Percentiles rank a stretch among this genome's conserved stretches.
phyloP scores from a whole-genome alignment of 306 rosid genomes.

The Sesbania bispinosa region DNA sequence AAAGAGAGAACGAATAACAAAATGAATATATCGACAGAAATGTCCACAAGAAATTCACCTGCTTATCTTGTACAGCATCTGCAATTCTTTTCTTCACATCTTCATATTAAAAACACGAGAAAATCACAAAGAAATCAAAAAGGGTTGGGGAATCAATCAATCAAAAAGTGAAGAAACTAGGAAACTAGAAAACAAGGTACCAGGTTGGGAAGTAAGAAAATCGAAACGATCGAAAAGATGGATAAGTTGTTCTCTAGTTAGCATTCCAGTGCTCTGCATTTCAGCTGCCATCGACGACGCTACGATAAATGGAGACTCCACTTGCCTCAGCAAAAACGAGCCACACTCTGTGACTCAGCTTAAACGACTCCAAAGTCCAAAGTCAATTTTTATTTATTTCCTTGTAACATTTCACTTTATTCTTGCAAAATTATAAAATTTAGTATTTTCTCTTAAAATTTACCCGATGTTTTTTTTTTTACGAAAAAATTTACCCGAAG shows the following conservation, averaged over 20 bases:
- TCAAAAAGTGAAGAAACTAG: neutral
- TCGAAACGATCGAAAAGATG: constrained; percentile 71
- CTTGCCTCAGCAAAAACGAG: neutral
- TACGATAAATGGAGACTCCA: too few species aligned
- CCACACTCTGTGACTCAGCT: too few species aligned
- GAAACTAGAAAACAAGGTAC: constrained; percentile 21
- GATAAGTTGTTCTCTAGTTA: constrained; percentile 55
- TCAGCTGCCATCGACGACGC: constrained; percentile 22
- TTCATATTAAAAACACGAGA: constrained; percentile 12
- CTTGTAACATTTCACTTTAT: too few species aligned
- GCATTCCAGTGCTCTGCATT: constrained; percentile 36
- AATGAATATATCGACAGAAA: neutral
- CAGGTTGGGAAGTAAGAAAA: constrained; percentile 63
- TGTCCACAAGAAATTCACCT: constrained; percentile 35
- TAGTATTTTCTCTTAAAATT: too few species aligned
- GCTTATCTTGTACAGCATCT: constrained; percentile 65
- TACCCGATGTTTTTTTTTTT: too few species aligned
- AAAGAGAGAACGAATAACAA: neutral
- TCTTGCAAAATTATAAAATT: too few species aligned
- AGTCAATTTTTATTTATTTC: too few species aligned
- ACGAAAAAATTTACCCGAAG: too few species aligned
- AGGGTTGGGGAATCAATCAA: neutral
- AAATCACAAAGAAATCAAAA: neutral
- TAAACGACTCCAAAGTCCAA: too few species aligned
- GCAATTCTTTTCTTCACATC: constrained; percentile 75